A percentile compares a stretch with the other conserved stretches of the same genome.
These are phyloP conservation scores for Cladophialophora yegresii DNA, from an alignment of 2,329 filamentous ascomycete genomes.

Conservation along the genomic window DNA sequence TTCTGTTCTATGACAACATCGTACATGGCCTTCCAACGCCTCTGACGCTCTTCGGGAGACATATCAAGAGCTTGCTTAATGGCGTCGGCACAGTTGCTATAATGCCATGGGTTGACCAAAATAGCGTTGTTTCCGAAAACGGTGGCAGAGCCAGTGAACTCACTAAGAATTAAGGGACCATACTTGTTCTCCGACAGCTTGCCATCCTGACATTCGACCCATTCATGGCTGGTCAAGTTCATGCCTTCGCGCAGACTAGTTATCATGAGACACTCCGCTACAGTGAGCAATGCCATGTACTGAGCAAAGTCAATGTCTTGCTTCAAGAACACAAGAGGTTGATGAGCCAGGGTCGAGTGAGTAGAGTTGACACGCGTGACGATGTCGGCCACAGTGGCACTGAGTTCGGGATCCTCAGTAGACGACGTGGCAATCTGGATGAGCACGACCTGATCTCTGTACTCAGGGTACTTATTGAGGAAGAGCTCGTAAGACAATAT, in stretches of 20 bases:
- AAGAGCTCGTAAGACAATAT: slow-evolving; percentile 89
- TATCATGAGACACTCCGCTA: slow-evolving; percentile 90
- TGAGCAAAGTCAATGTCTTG: slow-evolving; percentile 92
- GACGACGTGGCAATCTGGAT: slow-evolving; percentile 93
- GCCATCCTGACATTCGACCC: slow-evolving; percentile 89
- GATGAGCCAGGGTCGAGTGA: slow-evolving; percentile 86
- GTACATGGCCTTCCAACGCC: slow-evolving; percentile 73
- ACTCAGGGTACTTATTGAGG: slow-evolving; percentile 88
- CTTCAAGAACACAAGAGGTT: slow-evolving; percentile 89
- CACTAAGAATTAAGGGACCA: slow-evolving; percentile 85
- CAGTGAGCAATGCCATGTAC: slow-evolving; percentile 85
- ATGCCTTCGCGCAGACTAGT: slow-evolving; percentile 94
- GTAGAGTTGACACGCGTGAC: slow-evolving; percentile 90
- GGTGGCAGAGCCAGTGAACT: slow-evolving; percentile 89
- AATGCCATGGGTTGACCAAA: slow-evolving; percentile 93
- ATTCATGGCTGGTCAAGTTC: slow-evolving; percentile 95
- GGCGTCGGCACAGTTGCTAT: slow-evolving; percentile 80
- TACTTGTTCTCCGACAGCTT: slow-evolving; percentile 72
- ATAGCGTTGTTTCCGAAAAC: slow-evolving; percentile 81
- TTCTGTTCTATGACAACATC: slow-evolving; percentile 76
- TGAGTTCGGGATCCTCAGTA: slow-evolving; percentile 82
- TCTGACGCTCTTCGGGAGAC: slow-evolving; percentile 69
- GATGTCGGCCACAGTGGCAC: slow-evolving; percentile 87
- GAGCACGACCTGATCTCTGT: slow-evolving; percentile 81
- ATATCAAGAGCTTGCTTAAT: slow-evolving; percentile 84